Evolutionary conservation across 1,284 basidiomycete species (phyloP).

Genomic region (Boletus albobrunnescens): DNA sequence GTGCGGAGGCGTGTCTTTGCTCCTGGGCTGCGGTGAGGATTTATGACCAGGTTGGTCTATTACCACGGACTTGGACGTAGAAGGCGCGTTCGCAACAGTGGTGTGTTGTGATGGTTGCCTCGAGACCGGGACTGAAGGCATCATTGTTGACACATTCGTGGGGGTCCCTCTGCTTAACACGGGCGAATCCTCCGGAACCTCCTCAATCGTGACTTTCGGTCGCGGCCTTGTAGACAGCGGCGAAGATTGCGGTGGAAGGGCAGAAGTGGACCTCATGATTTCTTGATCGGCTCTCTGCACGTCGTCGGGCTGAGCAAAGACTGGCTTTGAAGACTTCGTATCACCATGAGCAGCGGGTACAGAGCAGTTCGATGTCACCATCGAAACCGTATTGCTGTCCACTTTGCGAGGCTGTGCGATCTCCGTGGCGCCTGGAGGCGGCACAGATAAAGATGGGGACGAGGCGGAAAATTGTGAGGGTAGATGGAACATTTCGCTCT

Average conservation of each 20-base stretch:
- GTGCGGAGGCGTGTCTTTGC: constrained; percentile 17
- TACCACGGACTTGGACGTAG: constrained; percentile 5
- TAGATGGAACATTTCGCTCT: constrained; percentile 28
- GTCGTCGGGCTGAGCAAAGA: constrained; percentile 4
- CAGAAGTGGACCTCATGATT: constrained; percentile 3
- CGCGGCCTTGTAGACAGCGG: constrained; percentile 12
- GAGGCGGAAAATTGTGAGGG: constrained; percentile 8
- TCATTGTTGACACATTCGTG: constrained; percentile 1
- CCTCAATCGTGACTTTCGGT: constrained; percentile 32
- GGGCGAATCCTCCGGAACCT: constrained; percentile 25
- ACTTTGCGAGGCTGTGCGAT: constrained; percentile 4
- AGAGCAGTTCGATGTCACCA: neutral
- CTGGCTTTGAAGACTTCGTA: constrained; percentile 1
- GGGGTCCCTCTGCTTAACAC: constrained; percentile 12
- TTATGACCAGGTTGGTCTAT: constrained; percentile 13
- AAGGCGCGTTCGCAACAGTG: neutral
- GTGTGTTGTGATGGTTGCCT: constrained; percentile 16
- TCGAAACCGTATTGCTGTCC: constrained; percentile 1
- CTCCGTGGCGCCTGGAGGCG: constrained; percentile 4
- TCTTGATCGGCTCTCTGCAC: constrained; percentile 13
- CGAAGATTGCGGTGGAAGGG: constrained; percentile 12
- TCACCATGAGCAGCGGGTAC: constrained; percentile 5
- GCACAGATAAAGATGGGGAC: neutral
- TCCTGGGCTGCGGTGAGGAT: constrained; percentile 24
- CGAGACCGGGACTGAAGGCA: constrained; percentile 4